These are phyloP conservation scores for Arachis stenosperma DNA, from an alignment of 306 rosid genomes.

Conservation along the genomic window DNA sequence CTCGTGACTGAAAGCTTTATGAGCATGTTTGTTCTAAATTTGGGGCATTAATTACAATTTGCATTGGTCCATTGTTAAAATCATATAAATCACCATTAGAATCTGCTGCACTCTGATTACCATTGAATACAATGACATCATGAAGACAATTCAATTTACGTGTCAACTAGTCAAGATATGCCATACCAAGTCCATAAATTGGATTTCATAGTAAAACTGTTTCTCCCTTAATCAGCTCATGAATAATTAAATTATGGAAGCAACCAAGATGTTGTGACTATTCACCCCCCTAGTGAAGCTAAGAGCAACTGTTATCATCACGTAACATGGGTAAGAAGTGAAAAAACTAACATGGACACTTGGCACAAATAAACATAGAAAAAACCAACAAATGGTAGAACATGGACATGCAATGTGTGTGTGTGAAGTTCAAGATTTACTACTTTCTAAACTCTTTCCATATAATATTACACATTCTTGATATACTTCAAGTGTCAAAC, in stretches of 20 bases:
- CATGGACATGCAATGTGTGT: no score
- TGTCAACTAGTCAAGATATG: constrained; percentile 11
- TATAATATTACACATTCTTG: no score
- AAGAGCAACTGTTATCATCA: neutral
- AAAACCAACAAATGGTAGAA: no score
- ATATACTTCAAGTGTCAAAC: no score
- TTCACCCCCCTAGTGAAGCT: constrained; percentile 6
- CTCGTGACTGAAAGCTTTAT: constrained; percentile 9
- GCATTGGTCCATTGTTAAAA: constrained; percentile 4
- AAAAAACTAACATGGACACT: no score
- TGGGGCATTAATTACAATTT: neutral
- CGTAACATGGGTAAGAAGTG: no score
- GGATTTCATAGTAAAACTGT: neutral
- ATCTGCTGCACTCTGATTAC: neutral
- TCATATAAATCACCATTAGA: neutral
- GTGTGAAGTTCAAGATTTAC: no score
- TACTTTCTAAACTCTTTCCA: no score
- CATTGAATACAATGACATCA: neutral
- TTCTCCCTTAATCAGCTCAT: neutral
- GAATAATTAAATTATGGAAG: neutral
- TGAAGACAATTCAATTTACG: neutral
- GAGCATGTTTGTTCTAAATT: neutral
- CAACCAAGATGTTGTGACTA: neutral
- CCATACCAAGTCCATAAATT: constrained; percentile 1
- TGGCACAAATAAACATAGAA: no score